Evolutionary conservation across 73 alveolate species (phyloP), one percentile per base, ranked within the genome.

Genomic region (Uronychia setigera): DNA sequence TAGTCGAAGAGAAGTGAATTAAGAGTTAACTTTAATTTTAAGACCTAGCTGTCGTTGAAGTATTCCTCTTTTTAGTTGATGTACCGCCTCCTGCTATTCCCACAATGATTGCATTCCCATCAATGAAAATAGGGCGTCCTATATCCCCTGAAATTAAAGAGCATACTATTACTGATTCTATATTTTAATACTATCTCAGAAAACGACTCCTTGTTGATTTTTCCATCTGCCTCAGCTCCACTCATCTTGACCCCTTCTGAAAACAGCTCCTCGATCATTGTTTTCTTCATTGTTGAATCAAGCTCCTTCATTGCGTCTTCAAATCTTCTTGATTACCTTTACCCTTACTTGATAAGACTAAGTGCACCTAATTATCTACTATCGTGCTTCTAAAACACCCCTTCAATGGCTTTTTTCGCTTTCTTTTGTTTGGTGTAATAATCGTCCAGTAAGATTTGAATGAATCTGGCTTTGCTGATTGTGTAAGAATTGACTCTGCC

Each of bases 401-500:
- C 67, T 19, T 19, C 67, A 5, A 46, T 5, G n/a, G 19, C 19
- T 46, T 46, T 19, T 46, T 11, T 46, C 5, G n/a, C 5, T 46
- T 46, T 46, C 19, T 46, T 46, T 19, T 19, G 5, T 46, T 46
- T 46, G 5, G 5, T 19, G 19, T 19, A 11, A 19, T 11, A 46
- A 19, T 46, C 67, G 67, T 80, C 79, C 32, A 80, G 32, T 1
- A 80, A 31, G 0, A 80, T n/a, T 1, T 32, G 27, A 29, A 80
- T 80, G 31, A 80, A 80, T 29, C 79, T 0, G 60, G 87, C 46
- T 33, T 80, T 80, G 26, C 77, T 57, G 31, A 80, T 80, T 27
- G 46, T 80, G 31, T 28, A 80, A 32, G 58, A 28, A 26, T 26
- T 32, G 1, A n/a, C 32, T 26, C 46, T 80, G 28, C 57, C 60